A percentile compares a stretch with the other conserved stretches of the same genome.
Conservation (phyloP, 176 grass and related monocot genomes). For the Metroxylon sagu region DNA sequence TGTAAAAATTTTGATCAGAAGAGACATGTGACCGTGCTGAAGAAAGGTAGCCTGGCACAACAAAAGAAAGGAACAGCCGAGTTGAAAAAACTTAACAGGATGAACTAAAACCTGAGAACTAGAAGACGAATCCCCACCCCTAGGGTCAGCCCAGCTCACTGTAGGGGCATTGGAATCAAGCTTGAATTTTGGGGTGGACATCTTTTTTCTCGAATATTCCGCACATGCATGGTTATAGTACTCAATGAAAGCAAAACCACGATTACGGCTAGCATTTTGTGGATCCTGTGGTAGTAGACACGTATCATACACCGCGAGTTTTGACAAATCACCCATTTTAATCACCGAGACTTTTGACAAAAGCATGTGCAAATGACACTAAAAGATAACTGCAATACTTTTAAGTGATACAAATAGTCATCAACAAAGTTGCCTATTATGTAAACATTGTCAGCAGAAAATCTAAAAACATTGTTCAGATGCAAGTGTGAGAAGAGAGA, state of each 20-base stretch:
- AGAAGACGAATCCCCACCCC: conserved; percentile 46
- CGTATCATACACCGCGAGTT: too few species aligned
- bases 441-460: too few species aligned
- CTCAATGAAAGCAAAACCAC: conserved; percentile 76
- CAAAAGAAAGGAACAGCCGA: too few species aligned
- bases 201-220: conserved; percentile 76
- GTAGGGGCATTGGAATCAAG: conserved; percentile 66
- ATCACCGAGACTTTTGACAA: too few species aligned
- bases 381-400: too few species aligned
- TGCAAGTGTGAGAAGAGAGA: neutral
- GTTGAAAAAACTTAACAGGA: neutral
- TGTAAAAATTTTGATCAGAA: conserved; percentile 9
- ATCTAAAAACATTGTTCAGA: too few species aligned
- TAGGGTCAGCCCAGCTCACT: conserved; percentile 83
- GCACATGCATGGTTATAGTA: conserved; percentile 93
- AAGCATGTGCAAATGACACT: too few species aligned
- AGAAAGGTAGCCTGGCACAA: too few species aligned
- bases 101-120: conserved; percentile 42
- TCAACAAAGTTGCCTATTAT: too few species aligned
- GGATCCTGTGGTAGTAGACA: conserved; percentile 34
- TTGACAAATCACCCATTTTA: too few species aligned
- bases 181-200: conserved; percentile 75
- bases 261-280: conserved; percentile 37
- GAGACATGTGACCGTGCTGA: too few species aligned
- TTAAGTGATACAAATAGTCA: too few species aligned